Conservation (phyloP, 2,329 filamentous ascomycete genomes). For the Neurospora crassa region DNA sequence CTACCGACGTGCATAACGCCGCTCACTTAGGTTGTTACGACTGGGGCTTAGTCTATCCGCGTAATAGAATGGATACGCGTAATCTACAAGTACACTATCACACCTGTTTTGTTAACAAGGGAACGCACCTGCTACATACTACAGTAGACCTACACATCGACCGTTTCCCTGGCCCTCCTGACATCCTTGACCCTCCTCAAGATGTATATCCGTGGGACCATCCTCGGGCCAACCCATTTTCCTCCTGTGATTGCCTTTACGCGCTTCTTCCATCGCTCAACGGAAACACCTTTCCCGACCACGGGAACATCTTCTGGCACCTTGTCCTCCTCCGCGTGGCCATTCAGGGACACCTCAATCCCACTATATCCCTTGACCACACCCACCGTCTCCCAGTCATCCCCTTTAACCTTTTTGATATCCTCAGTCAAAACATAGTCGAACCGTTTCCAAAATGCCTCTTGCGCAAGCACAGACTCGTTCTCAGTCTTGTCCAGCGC, state of each 20-base stretch:
- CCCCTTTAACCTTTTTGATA: conserved; percentile 36
- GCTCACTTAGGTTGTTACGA: too few relatives aligned
- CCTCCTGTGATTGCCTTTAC: conserved; percentile 43
- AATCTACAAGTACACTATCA: too few relatives aligned
- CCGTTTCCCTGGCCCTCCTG: conserved; percentile 5
- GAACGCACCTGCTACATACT: conserved; percentile 1
- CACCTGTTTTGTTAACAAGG: not conserved
- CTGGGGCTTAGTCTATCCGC: not conserved
- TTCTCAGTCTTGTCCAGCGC: conserved; percentile 57
- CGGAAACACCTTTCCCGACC: conserved; percentile 35
- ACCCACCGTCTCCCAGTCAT: conserved; percentile 46
- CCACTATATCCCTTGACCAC: conserved; percentile 50
- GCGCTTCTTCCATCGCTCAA: conserved; percentile 29
- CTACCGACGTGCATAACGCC: too few relatives aligned
- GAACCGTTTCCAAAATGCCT: conserved; percentile 52
- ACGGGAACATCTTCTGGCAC: conserved; percentile 18
- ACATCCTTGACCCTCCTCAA: conserved; percentile 26
- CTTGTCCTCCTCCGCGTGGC: conserved; percentile 18
- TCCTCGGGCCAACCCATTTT: conserved; percentile 55
- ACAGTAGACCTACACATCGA: conserved; percentile 5
- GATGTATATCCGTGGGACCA: conserved; percentile 46
- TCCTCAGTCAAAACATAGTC: conserved; percentile 54
- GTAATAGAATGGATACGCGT: not conserved
- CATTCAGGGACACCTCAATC: conserved; percentile 46
- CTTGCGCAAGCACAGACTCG: conserved; percentile 29